Percentiles rank a stretch among this genome's conserved stretches.
Evolutionary conservation across 2,329 filamentous ascomycete genomes (phyloP).

Genomic region (Grosmannia huntii): DNA sequence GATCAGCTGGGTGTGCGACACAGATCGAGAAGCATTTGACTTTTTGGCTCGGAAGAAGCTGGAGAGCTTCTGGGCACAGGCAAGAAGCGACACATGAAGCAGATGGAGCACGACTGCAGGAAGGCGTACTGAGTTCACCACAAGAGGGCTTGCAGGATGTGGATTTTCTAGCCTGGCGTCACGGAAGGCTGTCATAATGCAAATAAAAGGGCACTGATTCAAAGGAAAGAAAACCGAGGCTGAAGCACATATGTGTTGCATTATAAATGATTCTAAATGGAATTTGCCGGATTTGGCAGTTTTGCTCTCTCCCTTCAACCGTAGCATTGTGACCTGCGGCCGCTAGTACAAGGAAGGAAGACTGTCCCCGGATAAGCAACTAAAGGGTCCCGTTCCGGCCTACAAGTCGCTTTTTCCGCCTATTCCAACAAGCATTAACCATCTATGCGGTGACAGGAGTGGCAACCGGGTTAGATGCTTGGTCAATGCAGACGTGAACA

Average conservation of each 20-base stretch:
- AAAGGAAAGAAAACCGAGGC: neutral
- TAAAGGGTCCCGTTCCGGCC: too few relatives aligned
- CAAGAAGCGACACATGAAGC: neutral
- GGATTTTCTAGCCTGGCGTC: neutral
- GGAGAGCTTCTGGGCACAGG: conserved; percentile 89
- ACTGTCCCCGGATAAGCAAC: neutral
- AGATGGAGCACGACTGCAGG: neutral
- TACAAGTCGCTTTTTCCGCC: too few relatives aligned
- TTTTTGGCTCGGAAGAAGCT: conserved; percentile 69
- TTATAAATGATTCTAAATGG: neutral
- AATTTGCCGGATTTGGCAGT: neutral
- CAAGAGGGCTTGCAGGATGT: neutral
- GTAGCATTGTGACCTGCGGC: neutral
- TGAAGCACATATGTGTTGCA: neutral
- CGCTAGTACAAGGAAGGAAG: neutral
- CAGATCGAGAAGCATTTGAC: conserved; percentile 78
- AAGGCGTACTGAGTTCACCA: neutral
- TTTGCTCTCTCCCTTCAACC: neutral
- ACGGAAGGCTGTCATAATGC: neutral
- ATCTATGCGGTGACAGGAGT: neutral
- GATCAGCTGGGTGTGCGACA: conserved; percentile 84
- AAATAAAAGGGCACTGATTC: neutral
- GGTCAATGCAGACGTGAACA: neutral
- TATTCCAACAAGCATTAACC: neutral
- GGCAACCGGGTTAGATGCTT: neutral